These are phyloP conservation scores for Hypoxylon intermedium DNA, from an alignment of 495 filamentous ascomycete species.

Conservation along the genomic window DNA sequence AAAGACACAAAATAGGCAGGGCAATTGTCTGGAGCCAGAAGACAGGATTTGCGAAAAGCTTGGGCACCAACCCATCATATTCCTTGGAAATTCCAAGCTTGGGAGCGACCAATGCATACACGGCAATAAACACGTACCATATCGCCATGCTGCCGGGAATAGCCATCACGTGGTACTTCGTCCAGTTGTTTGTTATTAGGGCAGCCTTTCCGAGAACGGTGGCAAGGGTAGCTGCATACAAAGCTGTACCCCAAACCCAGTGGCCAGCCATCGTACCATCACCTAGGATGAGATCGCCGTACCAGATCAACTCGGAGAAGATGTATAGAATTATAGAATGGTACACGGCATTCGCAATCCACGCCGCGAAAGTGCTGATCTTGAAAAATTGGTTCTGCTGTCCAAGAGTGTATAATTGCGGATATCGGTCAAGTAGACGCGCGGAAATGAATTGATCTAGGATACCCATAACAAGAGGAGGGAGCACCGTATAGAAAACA, in stretches of 20 bases:
- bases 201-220: constrained; percentile 96
- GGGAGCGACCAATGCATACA: constrained; percentile 90
- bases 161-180: constrained; percentile 94
- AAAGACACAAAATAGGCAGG: constrained; percentile 82
- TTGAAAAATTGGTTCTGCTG: constrained; percentile 94
- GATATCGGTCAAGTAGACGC: constrained; percentile 94
- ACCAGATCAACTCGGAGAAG: constrained; percentile 79
- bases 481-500: constrained; percentile 95
- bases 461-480: constrained; percentile 93
- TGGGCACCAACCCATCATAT: constrained; percentile 81
- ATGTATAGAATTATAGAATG: constrained; percentile 93
- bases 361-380: constrained; percentile 86
- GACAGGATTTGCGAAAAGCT: constrained; percentile 78
- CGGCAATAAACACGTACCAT: constrained; percentile 88
- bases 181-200: constrained; percentile 96
- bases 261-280: constrained; percentile 86
- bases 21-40: constrained; percentile 90
- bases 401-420: constrained; percentile 91
- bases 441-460: constrained; percentile 98
- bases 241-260: constrained; percentile 94
- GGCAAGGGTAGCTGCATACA: constrained; percentile 89
- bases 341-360: constrained; percentile 94
- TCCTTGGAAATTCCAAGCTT: constrained; percentile 83
- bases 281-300: constrained; percentile 72
- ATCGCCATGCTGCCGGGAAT: constrained; percentile 93